Evolutionary conservation across 345 rosid species (phyloP).

Genomic region (Tarenaya hassleriana): DNA sequence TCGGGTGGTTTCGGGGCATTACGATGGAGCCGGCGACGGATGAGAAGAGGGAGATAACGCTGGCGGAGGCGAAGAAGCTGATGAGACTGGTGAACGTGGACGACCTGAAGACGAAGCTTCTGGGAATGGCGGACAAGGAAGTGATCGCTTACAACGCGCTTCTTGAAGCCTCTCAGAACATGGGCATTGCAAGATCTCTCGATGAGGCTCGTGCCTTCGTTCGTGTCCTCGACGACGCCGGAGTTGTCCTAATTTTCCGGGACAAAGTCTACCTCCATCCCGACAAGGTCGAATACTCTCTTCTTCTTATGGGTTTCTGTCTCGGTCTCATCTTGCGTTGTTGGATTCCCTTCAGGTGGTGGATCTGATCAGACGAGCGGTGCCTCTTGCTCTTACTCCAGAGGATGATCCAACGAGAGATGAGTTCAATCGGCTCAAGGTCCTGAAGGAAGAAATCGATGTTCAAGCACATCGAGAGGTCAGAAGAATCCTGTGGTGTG

Average conservation of each 20-base stretch:
- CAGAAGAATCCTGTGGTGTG: conserved; percentile 64
- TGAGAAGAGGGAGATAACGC: conserved; percentile 31
- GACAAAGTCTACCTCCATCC: conserved; percentile 84
- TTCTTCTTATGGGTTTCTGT: background rate
- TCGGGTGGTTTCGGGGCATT: too few species aligned
- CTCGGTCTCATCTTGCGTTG: too few species aligned
- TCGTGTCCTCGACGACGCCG: conserved; percentile 78
- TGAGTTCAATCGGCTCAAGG: conserved; percentile 59
- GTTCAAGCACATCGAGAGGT: conserved; percentile 79
- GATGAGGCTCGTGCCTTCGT: conserved; percentile 69
- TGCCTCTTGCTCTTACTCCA: conserved; percentile 60
- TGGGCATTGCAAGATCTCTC: conserved; percentile 59
- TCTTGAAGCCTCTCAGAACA: conserved; percentile 42
- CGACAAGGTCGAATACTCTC: conserved; percentile 42
- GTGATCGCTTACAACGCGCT: conserved; percentile 46
- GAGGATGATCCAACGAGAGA: conserved; percentile 59
- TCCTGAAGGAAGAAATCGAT: conserved; percentile 79
- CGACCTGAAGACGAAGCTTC: conserved; percentile 56
- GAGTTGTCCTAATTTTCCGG: conserved; percentile 69
- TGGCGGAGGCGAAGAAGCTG: conserved; percentile 63
- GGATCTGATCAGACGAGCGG: conserved; percentile 70
- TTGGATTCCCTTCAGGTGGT: conserved; percentile 58
- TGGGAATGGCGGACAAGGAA: conserved; percentile 57
- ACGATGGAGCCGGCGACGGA: background rate
- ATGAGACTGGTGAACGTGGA: conserved; percentile 82